A percentile compares a stretch with the other conserved stretches of the same genome.
Evolutionary conservation across 2,329 filamentous ascomycete species (phyloP).

Genomic region (Hansfordia pulvinata): DNA sequence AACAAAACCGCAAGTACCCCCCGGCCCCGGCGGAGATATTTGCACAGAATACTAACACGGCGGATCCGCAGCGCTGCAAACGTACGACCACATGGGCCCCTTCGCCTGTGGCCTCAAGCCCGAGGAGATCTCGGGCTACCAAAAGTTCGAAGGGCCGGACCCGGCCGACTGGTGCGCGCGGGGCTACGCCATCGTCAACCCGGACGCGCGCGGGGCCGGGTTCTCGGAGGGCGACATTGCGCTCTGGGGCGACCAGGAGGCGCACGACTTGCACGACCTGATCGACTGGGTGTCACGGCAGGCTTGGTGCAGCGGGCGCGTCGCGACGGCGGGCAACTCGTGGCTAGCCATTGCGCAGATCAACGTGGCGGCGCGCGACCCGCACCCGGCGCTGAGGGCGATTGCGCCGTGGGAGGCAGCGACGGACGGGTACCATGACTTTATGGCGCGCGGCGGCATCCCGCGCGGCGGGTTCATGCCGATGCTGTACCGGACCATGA

Average conservation of each 20-base stretch:
- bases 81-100: not conserved
- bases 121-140: not conserved
- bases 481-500: slow-evolving; percentile 7
- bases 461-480: too few species aligned
- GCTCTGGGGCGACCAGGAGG: slow-evolving; percentile 7
- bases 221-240: slow-evolving; percentile 6
- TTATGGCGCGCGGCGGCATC: slow-evolving; percentile 11
- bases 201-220: slow-evolving; percentile 6
- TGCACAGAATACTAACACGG: not conserved
- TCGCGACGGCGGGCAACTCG: slow-evolving; percentile 9
- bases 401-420: slow-evolving; percentile 4
- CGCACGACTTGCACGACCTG: slow-evolving; percentile 8
- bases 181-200: slow-evolving; percentile 11
- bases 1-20: slow-evolving; percentile 9
- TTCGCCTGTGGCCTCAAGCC: not conserved
- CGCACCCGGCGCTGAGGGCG: slow-evolving; percentile 2
- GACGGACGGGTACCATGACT: slow-evolving; percentile 7
- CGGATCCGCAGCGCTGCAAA: not conserved
- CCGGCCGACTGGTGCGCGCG: slow-evolving; percentile 7
- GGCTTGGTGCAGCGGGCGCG: slow-evolving; percentile 8
- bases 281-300: slow-evolving; percentile 7
- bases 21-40: too few species aligned
- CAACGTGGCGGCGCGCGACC: slow-evolving; percentile 5
- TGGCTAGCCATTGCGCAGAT: slow-evolving; percentile 8
- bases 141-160: slow-evolving; percentile 4